Conservation (phyloP, 164 flowering plant genomes). For the Chloranthus sessilifolius region DNA sequence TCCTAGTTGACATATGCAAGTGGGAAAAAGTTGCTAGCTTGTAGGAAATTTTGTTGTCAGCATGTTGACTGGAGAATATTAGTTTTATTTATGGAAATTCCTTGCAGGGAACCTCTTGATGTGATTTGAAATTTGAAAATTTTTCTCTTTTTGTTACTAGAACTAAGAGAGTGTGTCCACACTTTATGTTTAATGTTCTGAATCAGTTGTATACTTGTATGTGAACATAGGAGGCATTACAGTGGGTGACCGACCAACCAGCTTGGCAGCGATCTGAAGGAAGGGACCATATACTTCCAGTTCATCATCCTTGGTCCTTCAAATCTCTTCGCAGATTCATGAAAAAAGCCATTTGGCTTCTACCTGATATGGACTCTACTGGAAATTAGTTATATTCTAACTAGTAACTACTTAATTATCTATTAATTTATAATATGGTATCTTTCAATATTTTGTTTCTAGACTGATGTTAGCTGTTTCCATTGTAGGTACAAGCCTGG, state of each 20-base stretch:
- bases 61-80: too few relatives aligned
- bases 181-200: too few relatives aligned
- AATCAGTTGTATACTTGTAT: not conserved
- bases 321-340: constrained; percentile 78
- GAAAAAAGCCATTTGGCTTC: constrained; percentile 94
- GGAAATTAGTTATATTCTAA: constrained; percentile 68
- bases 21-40: too few relatives aligned
- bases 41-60: too few relatives aligned
- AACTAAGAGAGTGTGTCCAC: too few relatives aligned
- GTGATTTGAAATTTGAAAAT: too few relatives aligned
- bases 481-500: constrained; percentile 91
- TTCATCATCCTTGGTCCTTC: constrained; percentile 99
- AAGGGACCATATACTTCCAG: constrained; percentile 96
- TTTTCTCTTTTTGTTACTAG: too few relatives aligned
- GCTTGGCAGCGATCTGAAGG: constrained; percentile 98
- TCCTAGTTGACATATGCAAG: too few relatives aligned
- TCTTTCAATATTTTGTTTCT: not conserved
- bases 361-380: constrained; percentile 98
- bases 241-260: constrained; percentile 98
- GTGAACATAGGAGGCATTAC: constrained; percentile 72
- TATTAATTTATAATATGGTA: not conserved
- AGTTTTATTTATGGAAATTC: too few relatives aligned
- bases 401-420: not conserved
- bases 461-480: not conserved
- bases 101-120: too few relatives aligned